phyloP scores from a whole-genome alignment of 2,329 filamentous ascomycete species.

The Neonectria hederae region DNA sequence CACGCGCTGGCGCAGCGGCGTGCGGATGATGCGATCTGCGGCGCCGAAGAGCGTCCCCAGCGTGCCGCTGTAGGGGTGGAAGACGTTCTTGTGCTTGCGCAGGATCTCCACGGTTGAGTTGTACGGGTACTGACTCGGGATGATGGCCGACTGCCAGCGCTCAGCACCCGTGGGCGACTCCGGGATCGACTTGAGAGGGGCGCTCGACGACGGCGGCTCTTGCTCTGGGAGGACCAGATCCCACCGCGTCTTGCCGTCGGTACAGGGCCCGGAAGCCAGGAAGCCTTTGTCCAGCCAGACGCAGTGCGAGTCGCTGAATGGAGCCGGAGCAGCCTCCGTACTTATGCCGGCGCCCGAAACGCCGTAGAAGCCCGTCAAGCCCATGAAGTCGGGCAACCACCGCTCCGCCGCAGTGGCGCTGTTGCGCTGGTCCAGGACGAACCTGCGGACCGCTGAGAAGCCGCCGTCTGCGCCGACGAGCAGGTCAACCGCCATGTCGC shows the following conservation, averaged over 20 bases:
- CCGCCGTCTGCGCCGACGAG: slow-evolving; percentile 38
- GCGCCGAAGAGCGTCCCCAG: slow-evolving; percentile 29
- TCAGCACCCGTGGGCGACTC: slow-evolving; percentile 7
- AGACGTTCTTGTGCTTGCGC: slow-evolving; percentile 23
- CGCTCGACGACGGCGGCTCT: slow-evolving; percentile 20
- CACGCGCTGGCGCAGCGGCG: slow-evolving; percentile 35
- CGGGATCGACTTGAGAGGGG: background rate
- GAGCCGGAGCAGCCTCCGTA: background rate
- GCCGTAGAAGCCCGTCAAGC: slow-evolving; percentile 36
- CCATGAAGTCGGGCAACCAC: slow-evolving; percentile 38
- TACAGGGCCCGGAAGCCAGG: slow-evolving; percentile 32
- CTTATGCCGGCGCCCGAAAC: slow-evolving; percentile 24
- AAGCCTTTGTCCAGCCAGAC: slow-evolving; percentile 32
- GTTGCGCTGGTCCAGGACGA: slow-evolving; percentile 30
- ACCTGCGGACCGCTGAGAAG: slow-evolving; percentile 33
- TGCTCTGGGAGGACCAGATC: slow-evolving; percentile 38
- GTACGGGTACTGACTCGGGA: slow-evolving; percentile 27
- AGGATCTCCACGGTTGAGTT: slow-evolving; percentile 22
- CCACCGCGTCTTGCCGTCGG: slow-evolving; percentile 35
- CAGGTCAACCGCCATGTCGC: slow-evolving; percentile 20
- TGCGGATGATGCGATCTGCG: slow-evolving; percentile 40
- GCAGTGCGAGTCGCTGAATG: slow-evolving; percentile 30
- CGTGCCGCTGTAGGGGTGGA: slow-evolving; percentile 35
- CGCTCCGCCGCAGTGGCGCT: slow-evolving; percentile 21
- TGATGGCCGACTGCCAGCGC: slow-evolving; percentile 28